These are phyloP conservation scores for Euphorbia tirucalli DNA, from an alignment of 345 rosid species.

Conservation along the genomic window DNA sequence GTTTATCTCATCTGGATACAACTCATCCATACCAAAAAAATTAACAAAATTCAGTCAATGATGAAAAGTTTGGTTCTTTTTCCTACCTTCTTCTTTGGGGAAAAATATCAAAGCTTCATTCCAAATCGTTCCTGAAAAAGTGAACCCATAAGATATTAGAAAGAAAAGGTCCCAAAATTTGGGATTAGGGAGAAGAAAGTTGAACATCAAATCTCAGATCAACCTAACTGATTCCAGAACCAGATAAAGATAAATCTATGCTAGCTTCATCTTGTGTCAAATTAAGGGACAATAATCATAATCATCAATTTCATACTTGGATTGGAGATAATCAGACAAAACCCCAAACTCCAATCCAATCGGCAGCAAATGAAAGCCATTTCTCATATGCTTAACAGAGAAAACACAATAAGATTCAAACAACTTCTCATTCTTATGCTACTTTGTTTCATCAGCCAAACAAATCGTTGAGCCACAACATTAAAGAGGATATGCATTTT, in stretches of 20 bases:
- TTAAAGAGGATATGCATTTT: constrained; percentile 3
- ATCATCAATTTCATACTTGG: neutral
- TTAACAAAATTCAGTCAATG: neutral
- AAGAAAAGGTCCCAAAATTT: neutral
- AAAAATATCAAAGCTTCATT: neutral
- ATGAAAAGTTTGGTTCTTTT: neutral
- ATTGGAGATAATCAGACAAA: neutral
- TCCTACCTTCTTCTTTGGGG: neutral
- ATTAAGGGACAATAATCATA: neutral
- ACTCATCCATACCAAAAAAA: neutral
- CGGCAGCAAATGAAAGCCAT: neutral
- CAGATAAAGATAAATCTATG: constrained; percentile 11
- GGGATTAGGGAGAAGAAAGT: neutral
- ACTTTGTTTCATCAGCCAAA: constrained; percentile 12
- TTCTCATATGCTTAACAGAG: constrained; percentile 15
- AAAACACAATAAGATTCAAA: constrained; percentile 13
- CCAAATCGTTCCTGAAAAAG: neutral
- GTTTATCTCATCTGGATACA: neutral
- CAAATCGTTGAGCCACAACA: constrained; percentile 10
- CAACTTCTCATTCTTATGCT: neutral
- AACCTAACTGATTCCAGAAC: neutral
- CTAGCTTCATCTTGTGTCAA: neutral
- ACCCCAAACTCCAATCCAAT: neutral
- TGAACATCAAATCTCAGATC: constrained; percentile 2
- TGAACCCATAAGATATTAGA: constrained; percentile 2